Evolutionary conservation across 495 filamentous ascomycete genomes (phyloP).

Genomic region (Lasiosphaeriaceae sp.): DNA sequence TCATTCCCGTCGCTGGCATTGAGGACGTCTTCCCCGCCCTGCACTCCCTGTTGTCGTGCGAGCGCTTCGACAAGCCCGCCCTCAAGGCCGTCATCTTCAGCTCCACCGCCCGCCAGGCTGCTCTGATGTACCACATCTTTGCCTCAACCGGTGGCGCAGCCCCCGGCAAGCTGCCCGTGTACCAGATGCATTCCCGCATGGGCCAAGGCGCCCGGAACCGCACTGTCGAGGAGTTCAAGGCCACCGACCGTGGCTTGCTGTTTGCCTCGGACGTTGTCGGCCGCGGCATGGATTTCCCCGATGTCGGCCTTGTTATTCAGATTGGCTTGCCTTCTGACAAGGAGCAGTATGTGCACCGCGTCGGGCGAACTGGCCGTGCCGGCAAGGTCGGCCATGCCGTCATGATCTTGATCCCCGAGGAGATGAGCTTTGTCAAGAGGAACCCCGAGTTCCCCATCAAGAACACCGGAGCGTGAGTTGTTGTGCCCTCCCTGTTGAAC

Average conservation of each 20-base stretch:
- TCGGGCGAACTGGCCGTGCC: slow-evolving; percentile 86
- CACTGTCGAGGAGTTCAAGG: slow-evolving; percentile 80
- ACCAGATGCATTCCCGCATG: slow-evolving; percentile 60
- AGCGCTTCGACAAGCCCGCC: slow-evolving; percentile 79
- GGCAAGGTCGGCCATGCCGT: slow-evolving; percentile 75
- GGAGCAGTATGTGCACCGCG: slow-evolving; percentile 83
- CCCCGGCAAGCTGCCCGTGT: slow-evolving; percentile 85
- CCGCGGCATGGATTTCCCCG: slow-evolving; percentile 78
- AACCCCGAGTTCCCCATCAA: slow-evolving; percentile 31
- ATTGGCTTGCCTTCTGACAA: slow-evolving; percentile 79
- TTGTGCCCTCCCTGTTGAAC: background rate
- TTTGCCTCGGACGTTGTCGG: slow-evolving; percentile 88
- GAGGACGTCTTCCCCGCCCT: slow-evolving; percentile 92
- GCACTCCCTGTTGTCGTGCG: slow-evolving; percentile 72
- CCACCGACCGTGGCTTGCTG: slow-evolving; percentile 72
- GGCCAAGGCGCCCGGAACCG: slow-evolving; percentile 71
- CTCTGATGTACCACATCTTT: slow-evolving; percentile 64
- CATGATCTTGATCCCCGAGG: slow-evolving; percentile 80
- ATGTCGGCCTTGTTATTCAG: slow-evolving; percentile 78
- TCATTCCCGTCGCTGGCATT: slow-evolving; percentile 70
- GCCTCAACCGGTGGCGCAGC: slow-evolving; percentile 75
- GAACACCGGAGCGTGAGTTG: slow-evolving; percentile 16
- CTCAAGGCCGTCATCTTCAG: slow-evolving; percentile 88
- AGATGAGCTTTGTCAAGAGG: slow-evolving; percentile 54
- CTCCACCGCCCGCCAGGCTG: slow-evolving; percentile 97